Evolutionary conservation across 2,329 filamentous ascomycete genomes (phyloP).

Genomic region (Pseudovirgaria hyperparasitica): DNA sequence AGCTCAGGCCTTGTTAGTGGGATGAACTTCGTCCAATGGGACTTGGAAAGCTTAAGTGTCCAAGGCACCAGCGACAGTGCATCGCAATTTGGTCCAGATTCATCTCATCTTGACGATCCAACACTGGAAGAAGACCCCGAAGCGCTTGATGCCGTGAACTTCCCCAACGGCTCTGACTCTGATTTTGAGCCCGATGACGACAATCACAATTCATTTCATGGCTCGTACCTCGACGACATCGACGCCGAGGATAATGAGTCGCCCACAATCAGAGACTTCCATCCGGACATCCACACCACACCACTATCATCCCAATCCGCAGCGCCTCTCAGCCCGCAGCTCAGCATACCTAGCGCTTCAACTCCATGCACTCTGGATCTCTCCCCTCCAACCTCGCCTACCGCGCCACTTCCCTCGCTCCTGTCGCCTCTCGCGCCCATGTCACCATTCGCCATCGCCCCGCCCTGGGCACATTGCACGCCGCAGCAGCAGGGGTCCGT

Average conservation of each 20-base stretch:
- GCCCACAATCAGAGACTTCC: too few relatives aligned
- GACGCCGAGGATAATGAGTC: slow-evolving; percentile 4
- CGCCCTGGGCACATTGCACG: slow-evolving; percentile 13
- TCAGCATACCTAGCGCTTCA: slow-evolving; percentile 6
- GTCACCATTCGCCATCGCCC: slow-evolving; percentile 8
- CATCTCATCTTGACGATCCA: slow-evolving; percentile 15
- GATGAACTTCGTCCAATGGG: not conserved
- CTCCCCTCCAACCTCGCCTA: slow-evolving; percentile 7
- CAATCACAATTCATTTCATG: slow-evolving; percentile 5
- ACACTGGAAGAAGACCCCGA: slow-evolving; percentile 12
- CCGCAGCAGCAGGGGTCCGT: slow-evolving; percentile 20
- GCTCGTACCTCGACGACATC: slow-evolving; percentile 1
- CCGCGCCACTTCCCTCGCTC: slow-evolving; percentile 12
- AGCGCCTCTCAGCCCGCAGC: slow-evolving; percentile 5
- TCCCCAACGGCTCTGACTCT: slow-evolving; percentile 12
- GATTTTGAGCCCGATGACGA: slow-evolving; percentile 6
- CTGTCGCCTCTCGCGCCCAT: slow-evolving; percentile 13
- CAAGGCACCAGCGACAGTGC: not conserved
- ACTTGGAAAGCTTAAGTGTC: not conserved
- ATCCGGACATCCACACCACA: too few relatives aligned
- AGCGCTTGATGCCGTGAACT: slow-evolving; percentile 18
- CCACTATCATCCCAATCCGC: slow-evolving; percentile 12
- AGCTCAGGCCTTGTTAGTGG: not conserved
- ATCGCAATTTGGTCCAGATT: slow-evolving; percentile 7
- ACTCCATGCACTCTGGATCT: not conserved